A percentile compares a stretch with the other conserved stretches of the same genome.
Conservation (phyloP, 352 stramenopile species). For the Thalassiosira mediterranea region DNA sequence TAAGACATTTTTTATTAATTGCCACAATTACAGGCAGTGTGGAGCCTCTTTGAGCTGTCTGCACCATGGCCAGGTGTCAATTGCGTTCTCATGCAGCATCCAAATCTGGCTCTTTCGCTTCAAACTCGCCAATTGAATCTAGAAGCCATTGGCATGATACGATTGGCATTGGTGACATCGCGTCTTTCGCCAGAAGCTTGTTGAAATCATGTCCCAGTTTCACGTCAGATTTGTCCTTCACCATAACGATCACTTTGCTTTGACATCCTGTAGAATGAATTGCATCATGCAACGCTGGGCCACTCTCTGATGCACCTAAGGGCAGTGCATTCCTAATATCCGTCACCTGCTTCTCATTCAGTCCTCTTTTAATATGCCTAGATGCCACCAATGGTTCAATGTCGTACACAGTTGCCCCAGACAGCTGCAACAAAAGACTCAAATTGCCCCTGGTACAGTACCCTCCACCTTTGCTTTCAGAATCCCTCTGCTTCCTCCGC, state of each 20-base stretch:
- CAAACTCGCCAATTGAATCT: slow-evolving; percentile 56
- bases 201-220: slow-evolving; percentile 39
- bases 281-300: slow-evolving; percentile 21
- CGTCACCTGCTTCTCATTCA: slow-evolving; percentile 18
- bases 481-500: slow-evolving; percentile 15
- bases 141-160: slow-evolving; percentile 51
- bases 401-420: slow-evolving; percentile 50
- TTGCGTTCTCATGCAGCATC: background rate
- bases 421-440: slow-evolving; percentile 41
- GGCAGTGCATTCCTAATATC: slow-evolving; percentile 4
- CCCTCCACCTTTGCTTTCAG: slow-evolving; percentile 8
- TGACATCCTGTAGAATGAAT: too few species aligned
- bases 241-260: slow-evolving; percentile 26
- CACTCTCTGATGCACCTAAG: background rate
- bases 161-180: too few species aligned
- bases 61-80: background rate
- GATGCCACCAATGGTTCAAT: slow-evolving; percentile 16
- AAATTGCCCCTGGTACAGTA: slow-evolving; percentile 31
- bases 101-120: slow-evolving; percentile 18
- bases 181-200: slow-evolving; percentile 1
- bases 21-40: background rate
- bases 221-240: slow-evolving; percentile 31
- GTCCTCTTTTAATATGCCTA: slow-evolving; percentile 31
- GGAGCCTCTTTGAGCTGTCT: background rate
- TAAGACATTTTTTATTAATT: slow-evolving; percentile 21